These are phyloP conservation scores for Eleusine indica DNA, from an alignment of 176 grass and related monocot species.

Conservation along the genomic window DNA sequence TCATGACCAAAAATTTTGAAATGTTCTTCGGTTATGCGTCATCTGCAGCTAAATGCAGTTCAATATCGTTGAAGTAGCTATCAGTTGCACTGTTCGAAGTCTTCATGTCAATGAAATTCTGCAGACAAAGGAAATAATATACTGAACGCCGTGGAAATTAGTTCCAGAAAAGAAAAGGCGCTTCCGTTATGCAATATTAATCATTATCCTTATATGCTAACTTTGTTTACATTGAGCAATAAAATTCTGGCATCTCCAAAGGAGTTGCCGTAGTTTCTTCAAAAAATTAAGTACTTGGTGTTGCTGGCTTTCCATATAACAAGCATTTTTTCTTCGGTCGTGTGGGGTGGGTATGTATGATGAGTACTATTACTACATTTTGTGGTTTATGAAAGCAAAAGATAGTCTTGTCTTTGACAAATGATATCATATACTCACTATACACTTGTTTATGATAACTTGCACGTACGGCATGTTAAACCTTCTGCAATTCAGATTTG, in stretches of 20 bases:
- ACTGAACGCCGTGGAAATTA: background rate
- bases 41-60: background rate
- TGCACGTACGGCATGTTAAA: background rate
- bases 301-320: background rate
- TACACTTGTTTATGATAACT: background rate
- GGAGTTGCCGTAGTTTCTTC: too few relatives aligned
- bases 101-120: background rate
- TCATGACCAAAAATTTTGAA: background rate
- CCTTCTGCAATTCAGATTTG: background rate
- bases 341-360: background rate
- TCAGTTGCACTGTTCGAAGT: background rate
- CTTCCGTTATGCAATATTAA: background rate
- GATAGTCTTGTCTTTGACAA: background rate
- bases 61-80: background rate
- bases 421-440: background rate
- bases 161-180: background rate
- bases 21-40: background rate
- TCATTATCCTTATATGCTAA: background rate
- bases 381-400: background rate
- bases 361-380: background rate
- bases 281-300: background rate
- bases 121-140: background rate
- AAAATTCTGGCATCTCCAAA: too few relatives aligned
- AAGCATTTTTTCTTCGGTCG: background rate
- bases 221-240: too few relatives aligned